phyloP scores from a whole-genome alignment of 164 flowering plant genomes.

The Stephania japonica region DNA sequence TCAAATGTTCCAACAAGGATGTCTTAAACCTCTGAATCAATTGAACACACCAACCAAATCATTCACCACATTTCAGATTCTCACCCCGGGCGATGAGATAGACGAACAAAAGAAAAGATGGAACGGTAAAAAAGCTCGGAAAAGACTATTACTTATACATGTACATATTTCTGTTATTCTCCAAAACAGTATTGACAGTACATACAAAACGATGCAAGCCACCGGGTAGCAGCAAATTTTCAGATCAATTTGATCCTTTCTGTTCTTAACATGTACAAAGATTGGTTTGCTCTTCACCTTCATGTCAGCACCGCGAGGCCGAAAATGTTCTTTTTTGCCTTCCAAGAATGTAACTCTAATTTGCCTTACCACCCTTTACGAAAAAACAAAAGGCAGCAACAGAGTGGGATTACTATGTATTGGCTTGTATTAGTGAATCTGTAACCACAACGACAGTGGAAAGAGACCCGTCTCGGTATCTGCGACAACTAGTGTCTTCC shows the following conservation, averaged over 20 bases:
- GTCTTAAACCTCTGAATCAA: not conserved
- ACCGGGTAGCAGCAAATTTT: not conserved
- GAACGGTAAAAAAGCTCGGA: not conserved
- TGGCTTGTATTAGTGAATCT: not conserved
- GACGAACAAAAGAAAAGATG: not conserved
- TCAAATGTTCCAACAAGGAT: not conserved
- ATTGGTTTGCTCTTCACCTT: not conserved
- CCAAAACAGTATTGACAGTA: not conserved
- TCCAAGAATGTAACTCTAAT: not conserved
- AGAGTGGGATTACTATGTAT: not conserved
- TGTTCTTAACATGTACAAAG: slow-evolving; percentile 3
- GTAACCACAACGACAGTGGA: not conserved
- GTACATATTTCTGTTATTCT: not conserved
- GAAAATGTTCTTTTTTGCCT: not conserved
- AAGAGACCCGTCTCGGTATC: not conserved
- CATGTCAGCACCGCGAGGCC: not conserved
- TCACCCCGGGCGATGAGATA: not conserved
- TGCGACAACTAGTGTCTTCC: not conserved
- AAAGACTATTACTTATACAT: not conserved
- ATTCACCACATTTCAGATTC: not conserved
- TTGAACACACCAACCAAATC: not conserved
- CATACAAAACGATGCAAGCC: slow-evolving; percentile 1
- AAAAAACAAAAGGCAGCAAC: not conserved
- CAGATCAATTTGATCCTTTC: slow-evolving; percentile 17
- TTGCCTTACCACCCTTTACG: not conserved